These are phyloP conservation scores for Amborella trichopoda DNA, from an alignment of 164 flowering plant genomes.

Conservation along the genomic window DNA sequence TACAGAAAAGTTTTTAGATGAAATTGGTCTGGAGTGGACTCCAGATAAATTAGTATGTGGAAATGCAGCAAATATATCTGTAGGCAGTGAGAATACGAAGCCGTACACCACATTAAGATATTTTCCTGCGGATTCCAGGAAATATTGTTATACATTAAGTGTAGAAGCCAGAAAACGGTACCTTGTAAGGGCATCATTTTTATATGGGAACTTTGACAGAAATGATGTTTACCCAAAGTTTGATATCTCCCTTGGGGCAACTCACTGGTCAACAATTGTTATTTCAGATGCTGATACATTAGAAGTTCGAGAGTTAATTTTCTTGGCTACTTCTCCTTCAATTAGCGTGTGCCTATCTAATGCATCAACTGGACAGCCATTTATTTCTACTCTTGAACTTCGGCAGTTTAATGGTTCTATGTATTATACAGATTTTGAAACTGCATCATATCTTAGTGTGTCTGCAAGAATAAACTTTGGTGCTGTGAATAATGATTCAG, in stretches of 20 bases:
- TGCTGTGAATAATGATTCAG: constrained; percentile 63
- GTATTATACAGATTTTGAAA: constrained; percentile 60
- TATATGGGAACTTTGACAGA: constrained; percentile 91
- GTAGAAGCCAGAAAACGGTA: constrained; percentile 70
- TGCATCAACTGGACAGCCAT: constrained; percentile 92
- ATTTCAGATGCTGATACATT: constrained; percentile 75
- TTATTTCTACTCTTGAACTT: constrained; percentile 96
- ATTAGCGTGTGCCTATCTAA: constrained; percentile 83
- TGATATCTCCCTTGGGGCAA: constrained; percentile 83
- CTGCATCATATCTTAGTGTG: constrained; percentile 59
- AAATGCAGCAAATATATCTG: constrained; percentile 38
- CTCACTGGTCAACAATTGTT: constrained; percentile 87
- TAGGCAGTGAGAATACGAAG: constrained; percentile 52
- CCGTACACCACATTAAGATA: constrained; percentile 68
- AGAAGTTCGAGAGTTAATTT: constrained; percentile 61
- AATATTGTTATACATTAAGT: constrained; percentile 75
- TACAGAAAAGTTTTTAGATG: constrained; percentile 49
- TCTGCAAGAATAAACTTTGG: constrained; percentile 98
- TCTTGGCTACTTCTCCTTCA: constrained; percentile 61
- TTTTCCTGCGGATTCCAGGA: constrained; percentile 75
- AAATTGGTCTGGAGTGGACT: constrained; percentile 72
- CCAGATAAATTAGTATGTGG: constrained; percentile 55
- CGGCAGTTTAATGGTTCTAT: constrained; percentile 89
- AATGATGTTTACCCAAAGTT: constrained; percentile 90
- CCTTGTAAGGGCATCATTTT: constrained; percentile 76